Percentiles rank a stretch among this genome's conserved stretches.
Conservation (phyloP, 306 rosid genomes). For the Potentilla sterilis region DNA sequence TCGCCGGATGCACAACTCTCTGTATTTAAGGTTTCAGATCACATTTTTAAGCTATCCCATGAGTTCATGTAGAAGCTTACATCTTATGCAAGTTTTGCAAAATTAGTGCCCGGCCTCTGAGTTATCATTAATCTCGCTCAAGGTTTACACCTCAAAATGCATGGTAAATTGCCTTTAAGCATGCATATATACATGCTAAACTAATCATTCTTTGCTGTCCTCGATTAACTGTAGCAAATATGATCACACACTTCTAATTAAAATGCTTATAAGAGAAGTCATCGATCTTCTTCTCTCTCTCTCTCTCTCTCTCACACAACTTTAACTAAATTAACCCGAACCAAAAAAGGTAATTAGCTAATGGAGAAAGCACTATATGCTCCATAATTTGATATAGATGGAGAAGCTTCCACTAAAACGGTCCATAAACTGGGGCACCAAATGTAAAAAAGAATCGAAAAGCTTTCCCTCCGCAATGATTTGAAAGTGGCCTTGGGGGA, state of each 20-base stretch:
- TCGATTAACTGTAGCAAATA: background rate
- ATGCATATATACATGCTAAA: background rate
- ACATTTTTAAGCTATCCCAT: too few relatives aligned
- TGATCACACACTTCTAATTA: background rate
- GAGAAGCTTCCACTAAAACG: slow-evolving; percentile 30
- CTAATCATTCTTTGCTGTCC: background rate
- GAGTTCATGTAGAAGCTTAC: background rate
- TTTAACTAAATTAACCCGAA: slow-evolving; percentile 34
- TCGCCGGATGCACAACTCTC: background rate
- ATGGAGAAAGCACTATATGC: background rate
- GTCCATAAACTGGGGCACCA: slow-evolving; percentile 59
- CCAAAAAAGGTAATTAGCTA: slow-evolving; percentile 6
- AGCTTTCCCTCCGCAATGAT: slow-evolving; percentile 50
- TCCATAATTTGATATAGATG: slow-evolving; percentile 20
- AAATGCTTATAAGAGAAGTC: slow-evolving; percentile 33
- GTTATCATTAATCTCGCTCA: background rate
- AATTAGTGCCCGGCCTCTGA: background rate
- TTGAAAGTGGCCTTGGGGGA: slow-evolving; percentile 46
- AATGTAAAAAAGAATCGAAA: slow-evolving; percentile 40
- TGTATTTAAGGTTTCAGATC: background rate
- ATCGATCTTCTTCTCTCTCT: background rate
- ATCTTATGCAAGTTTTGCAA: background rate
- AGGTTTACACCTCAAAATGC: background rate
- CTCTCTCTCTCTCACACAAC: background rate
- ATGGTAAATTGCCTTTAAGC: background rate